A percentile compares a stretch with the other conserved stretches of the same genome.
These are phyloP conservation scores for Theobroma grandiflorum DNA, from an alignment of 441 rosid genomes.

Conservation along the genomic window DNA sequence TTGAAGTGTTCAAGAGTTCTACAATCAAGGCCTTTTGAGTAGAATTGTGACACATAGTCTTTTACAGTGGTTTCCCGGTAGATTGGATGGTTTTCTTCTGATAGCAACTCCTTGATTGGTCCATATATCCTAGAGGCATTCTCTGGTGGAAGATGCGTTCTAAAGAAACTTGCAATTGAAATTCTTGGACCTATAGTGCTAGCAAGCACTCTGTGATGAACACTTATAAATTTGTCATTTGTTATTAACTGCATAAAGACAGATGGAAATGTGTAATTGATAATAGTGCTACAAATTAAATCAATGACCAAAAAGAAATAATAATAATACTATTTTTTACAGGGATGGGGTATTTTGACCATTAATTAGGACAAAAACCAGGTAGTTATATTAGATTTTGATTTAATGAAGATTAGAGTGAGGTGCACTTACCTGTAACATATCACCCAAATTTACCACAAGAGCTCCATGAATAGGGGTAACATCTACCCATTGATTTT, in stretches of 20 bases:
- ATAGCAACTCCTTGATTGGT: conserved; percentile 37
- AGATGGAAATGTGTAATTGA: background rate
- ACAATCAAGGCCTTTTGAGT: conserved; percentile 36
- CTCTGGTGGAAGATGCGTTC: background rate
- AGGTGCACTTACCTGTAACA: conserved; percentile 31
- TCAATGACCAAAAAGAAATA: too few relatives aligned
- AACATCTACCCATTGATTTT: conserved; percentile 37
- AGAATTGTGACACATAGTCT: conserved; percentile 26
- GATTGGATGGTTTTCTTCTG: conserved; percentile 22
- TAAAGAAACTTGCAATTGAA: conserved; percentile 22
- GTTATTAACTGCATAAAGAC: conserved; percentile 8
- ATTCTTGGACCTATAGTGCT: conserved; percentile 3
- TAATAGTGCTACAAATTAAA: background rate
- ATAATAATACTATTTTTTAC: too few relatives aligned
- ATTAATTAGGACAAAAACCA: background rate
- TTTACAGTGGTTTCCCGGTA: conserved; percentile 18
- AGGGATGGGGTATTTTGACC: too few relatives aligned
- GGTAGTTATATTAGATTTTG: conserved; percentile 1
- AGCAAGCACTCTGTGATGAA: conserved; percentile 8
- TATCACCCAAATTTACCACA: conserved; percentile 37
- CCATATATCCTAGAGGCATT: conserved; percentile 17
- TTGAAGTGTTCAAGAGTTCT: background rate
- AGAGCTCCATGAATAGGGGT: conserved; percentile 39
- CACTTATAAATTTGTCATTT: conserved; percentile 18
- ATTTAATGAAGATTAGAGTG: background rate